Evolutionary conservation across 768 basidiomycete genomes (phyloP).

Genomic region (Suillus spraguei): DNA sequence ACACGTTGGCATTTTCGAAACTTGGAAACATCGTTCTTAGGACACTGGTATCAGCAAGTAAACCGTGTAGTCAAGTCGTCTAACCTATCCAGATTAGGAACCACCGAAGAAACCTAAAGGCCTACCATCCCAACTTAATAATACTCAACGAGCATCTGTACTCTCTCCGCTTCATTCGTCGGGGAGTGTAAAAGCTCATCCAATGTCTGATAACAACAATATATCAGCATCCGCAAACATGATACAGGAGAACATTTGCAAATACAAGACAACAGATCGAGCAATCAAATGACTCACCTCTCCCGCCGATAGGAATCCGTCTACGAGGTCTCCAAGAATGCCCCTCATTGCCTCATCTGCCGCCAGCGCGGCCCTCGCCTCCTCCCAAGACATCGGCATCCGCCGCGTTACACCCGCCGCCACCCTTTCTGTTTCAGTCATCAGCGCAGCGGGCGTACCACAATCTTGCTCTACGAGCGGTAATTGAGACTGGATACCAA

Average conservation of each 20-base stretch:
- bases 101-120: not conserved
- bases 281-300: constrained; percentile 38
- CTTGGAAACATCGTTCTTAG: not conserved
- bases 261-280: not conserved
- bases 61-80: not conserved
- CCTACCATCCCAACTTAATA: not conserved
- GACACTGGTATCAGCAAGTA: not conserved
- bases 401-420: constrained; percentile 49
- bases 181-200: not conserved
- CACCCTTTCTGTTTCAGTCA: constrained; percentile 47
- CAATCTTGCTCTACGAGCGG: constrained; percentile 44
- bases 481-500: constrained; percentile 46
- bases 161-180: not conserved
- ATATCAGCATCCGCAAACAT: not conserved
- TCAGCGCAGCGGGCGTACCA: constrained; percentile 38
- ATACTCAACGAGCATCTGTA: constrained; percentile 4
- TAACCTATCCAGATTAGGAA: not conserved
- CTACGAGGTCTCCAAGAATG: constrained; percentile 48
- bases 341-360: constrained; percentile 39
- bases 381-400: constrained; percentile 52
- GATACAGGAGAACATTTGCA: not conserved
- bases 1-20: not conserved
- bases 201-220: not conserved
- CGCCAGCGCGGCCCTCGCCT: constrained; percentile 46
- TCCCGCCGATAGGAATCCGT: constrained; percentile 50